phyloP scores from a whole-genome alignment of 768 basidiomycete species.

The Leccinum rimulosum region DNA sequence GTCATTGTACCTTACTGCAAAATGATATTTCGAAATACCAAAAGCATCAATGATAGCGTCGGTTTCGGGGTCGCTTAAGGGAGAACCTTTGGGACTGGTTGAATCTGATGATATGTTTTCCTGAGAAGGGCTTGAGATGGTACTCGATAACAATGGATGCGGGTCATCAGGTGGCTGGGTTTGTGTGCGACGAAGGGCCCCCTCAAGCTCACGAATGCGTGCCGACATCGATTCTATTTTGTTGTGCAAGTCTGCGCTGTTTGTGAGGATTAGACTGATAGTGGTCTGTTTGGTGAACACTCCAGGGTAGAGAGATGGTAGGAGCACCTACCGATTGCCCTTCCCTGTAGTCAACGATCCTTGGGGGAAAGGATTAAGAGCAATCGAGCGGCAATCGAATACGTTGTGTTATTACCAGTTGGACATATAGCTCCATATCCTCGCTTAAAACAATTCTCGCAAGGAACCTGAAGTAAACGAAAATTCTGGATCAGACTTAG shows the following conservation, averaged over 20 bases:
- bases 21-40: slow-evolving; percentile 31
- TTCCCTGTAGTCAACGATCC: slow-evolving; percentile 57
- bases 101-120: slow-evolving; percentile 22
- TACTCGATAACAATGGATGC: slow-evolving; percentile 44
- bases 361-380: slow-evolving; percentile 22
- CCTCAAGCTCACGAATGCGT: slow-evolving; percentile 63
- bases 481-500: slow-evolving; percentile 14
- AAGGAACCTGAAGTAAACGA: slow-evolving; percentile 53
- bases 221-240: slow-evolving; percentile 53
- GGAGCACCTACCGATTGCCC: slow-evolving; percentile 46
- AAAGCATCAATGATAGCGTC: slow-evolving; percentile 50
- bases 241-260: slow-evolving; percentile 69
- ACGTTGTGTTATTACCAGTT: slow-evolving; percentile 46
- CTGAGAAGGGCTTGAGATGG: slow-evolving; percentile 29
- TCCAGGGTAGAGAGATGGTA: background rate
- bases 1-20: background rate
- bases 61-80: slow-evolving; percentile 31
- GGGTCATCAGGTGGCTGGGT: slow-evolving; percentile 45
- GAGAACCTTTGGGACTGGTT: slow-evolving; percentile 3
- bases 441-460: slow-evolving; percentile 73
- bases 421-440: slow-evolving; percentile 77
- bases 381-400: background rate
- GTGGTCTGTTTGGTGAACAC: background rate
- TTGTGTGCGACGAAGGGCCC: slow-evolving; percentile 51
- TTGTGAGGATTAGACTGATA: slow-evolving; percentile 55